Evolutionary conservation across 495 filamentous ascomycete species (phyloP).

Genomic region (Daldinia caldariorum): DNA sequence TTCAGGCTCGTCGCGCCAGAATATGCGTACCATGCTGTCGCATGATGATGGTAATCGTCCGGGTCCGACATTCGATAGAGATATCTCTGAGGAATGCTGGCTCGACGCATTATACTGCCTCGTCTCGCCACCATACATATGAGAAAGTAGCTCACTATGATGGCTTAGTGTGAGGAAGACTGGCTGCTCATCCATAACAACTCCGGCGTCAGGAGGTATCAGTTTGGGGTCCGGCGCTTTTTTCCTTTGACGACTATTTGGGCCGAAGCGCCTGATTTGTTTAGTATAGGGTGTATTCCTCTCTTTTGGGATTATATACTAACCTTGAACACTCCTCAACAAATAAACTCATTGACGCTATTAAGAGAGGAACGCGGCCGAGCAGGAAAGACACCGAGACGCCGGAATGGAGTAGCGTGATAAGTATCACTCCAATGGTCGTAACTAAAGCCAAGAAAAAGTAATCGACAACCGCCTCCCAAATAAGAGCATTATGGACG

Average conservation of each 20-base stretch:
- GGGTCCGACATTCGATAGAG: slow-evolving; percentile 21
- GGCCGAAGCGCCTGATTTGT: slow-evolving; percentile 9
- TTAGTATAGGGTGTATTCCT: background rate
- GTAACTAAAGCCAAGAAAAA: slow-evolving; percentile 17
- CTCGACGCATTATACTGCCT: slow-evolving; percentile 30
- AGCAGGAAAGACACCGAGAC: slow-evolving; percentile 10
- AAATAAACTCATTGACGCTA: slow-evolving; percentile 23
- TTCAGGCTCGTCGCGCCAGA: slow-evolving; percentile 25
- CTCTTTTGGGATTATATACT: background rate
- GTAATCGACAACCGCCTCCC: slow-evolving; percentile 23
- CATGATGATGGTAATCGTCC: slow-evolving; percentile 43
- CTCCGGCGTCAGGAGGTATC: background rate
- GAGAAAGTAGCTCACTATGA: slow-evolving; percentile 13
- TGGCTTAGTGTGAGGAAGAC: background rate
- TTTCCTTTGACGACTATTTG: background rate
- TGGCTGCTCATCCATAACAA: background rate
- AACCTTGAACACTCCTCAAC: slow-evolving; percentile 35
- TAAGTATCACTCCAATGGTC: slow-evolving; percentile 1
- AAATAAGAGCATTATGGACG: slow-evolving; percentile 21
- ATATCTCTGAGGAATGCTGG: slow-evolving; percentile 43
- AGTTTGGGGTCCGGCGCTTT: slow-evolving; percentile 2
- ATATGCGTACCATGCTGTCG: slow-evolving; percentile 37
- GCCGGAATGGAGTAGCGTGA: slow-evolving; percentile 16
- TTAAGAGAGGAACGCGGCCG: slow-evolving; percentile 16
- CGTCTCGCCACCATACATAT: slow-evolving; percentile 33